These are phyloP conservation scores for Exophiala sp. DNA, from an alignment of 2,329 filamentous ascomycete species.

Conservation along the genomic window DNA sequence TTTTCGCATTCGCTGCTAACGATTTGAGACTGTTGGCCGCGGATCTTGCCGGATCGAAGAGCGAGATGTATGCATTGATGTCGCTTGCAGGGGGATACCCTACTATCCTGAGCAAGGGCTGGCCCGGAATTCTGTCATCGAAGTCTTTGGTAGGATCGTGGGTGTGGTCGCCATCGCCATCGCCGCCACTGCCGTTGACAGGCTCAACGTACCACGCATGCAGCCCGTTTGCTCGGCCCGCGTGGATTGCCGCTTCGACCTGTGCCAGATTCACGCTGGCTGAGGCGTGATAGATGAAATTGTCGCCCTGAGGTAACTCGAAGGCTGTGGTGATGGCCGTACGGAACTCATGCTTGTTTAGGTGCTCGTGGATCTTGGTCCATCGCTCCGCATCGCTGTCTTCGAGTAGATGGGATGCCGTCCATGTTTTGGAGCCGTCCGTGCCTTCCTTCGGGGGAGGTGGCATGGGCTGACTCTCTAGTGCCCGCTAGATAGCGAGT, in stretches of 20 bases:
- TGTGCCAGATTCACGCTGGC: slow-evolving; percentile 47
- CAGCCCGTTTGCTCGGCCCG: slow-evolving; percentile 43
- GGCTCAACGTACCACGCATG: slow-evolving; percentile 46
- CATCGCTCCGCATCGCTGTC: slow-evolving; percentile 36
- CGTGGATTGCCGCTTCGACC: slow-evolving; percentile 46
- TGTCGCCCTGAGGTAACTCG: slow-evolving; percentile 41
- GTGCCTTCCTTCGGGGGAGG: slow-evolving; percentile 28
- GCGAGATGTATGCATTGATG: slow-evolving; percentile 58
- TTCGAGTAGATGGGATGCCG: slow-evolving; percentile 40
- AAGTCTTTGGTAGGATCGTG: slow-evolving; percentile 1
- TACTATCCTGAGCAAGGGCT: slow-evolving; percentile 28
- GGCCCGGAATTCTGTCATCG: neutral
- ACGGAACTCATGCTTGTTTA: slow-evolving; percentile 41
- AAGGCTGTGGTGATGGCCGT: slow-evolving; percentile 46
- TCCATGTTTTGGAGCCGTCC: slow-evolving; percentile 40
- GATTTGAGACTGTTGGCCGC: slow-evolving; percentile 58
- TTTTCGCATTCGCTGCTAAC: slow-evolving; percentile 60
- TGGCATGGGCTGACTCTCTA: slow-evolving; percentile 37
- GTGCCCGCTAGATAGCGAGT: no score
- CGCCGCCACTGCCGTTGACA: neutral
- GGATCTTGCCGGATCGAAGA: slow-evolving; percentile 58
- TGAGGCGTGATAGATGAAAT: slow-evolving; percentile 48
- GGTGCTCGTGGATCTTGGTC: slow-evolving; percentile 32
- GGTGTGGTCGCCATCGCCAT: neutral
- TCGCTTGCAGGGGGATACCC: slow-evolving; percentile 51